Conservation (phyloP, 1,284 basidiomycete species). For the Rhodotorula glutinis region DNA sequence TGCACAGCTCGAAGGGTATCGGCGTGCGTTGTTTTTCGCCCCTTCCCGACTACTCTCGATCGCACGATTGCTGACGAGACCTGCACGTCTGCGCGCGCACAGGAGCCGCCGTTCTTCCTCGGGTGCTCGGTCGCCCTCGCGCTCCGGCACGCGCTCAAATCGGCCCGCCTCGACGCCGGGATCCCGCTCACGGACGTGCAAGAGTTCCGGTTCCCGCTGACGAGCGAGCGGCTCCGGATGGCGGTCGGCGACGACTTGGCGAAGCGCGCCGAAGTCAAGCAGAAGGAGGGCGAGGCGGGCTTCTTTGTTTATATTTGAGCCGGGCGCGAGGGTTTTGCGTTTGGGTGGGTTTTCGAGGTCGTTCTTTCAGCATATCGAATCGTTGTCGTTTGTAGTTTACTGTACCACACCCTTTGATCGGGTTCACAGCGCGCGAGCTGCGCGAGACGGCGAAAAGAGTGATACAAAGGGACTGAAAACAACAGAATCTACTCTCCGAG, state of each 20-base stretch:
- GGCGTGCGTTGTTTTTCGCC: constrained; percentile 5
- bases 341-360: neutral
- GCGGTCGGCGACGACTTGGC: constrained; percentile 46
- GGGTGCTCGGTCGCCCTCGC: constrained; percentile 47
- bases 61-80: neutral
- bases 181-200: constrained; percentile 31
- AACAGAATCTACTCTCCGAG: constrained; percentile 66
- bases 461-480: neutral
- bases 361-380: neutral
- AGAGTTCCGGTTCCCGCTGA: constrained; percentile 46
- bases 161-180: constrained; percentile 44
- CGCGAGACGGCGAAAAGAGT: neutral
- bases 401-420: too few species aligned
- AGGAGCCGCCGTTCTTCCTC: constrained; percentile 49
- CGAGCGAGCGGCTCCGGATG: constrained; percentile 47
- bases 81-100: neutral
- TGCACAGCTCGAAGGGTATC: constrained; percentile 36
- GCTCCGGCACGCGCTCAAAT: constrained; percentile 46
- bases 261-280: constrained; percentile 39
- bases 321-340: neutral
- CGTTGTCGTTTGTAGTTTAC: too few species aligned
- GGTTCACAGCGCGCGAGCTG: too few species aligned
- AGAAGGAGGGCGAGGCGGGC: constrained; percentile 42
- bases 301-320: constrained; percentile 46
- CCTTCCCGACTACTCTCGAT: too few species aligned